Evolutionary conservation across 352 stramenopile genomes (phyloP), one percentile per base, ranked within the genome.

Genomic region (Globisporangium nagaii): DNA sequence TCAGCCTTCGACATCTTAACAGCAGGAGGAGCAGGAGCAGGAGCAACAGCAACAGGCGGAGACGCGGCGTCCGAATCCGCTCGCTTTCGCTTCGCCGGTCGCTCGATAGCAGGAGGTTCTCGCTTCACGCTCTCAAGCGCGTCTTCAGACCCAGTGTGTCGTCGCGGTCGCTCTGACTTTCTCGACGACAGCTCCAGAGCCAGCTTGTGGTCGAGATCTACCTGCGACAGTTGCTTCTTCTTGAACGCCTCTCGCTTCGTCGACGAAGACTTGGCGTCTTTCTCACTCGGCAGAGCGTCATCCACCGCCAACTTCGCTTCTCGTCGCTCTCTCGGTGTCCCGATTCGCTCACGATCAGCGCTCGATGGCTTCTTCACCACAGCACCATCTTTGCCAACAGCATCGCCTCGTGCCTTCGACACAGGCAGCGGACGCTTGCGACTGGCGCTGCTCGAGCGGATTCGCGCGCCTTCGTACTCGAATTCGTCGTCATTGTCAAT

Each of bases 361-460:
- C 15, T 43, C 8, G n/a, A 37, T 4, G 39, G 9, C 24, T 55
- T 47, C 4, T 28, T 22, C 24, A 19, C 25, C n/a, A 17, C 20
- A 24, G 27, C 25, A n/a, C 28, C 25, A 10, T 37, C 11, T 25
- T 37, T n/a, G 9, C 37, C 36, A n/a, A n/a, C n/a, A n/a, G n/a
- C n/a, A 8, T 34, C 34, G 2, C 3, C 20, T 13, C 19, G 31
- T 5, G 45, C 5, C 9, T 32, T 36, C 32, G 53, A 31, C 5
- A 28, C 27, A n/a, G 47, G 46, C 12, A 62, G 39, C 31, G 56
- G 56, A 0, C 56, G 56, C 40, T 62, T 62, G 31, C 56, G 56
- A 30, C 45, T 55, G 34, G 19, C 20, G 5, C 54, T 55, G 27
- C 35, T 55, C 11, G 35, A 40, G 3, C 28, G 54, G 4, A 22